Base-by-base conservation (phyloP, 306 rosid genomes). In the Vigna mungo region DNA sequence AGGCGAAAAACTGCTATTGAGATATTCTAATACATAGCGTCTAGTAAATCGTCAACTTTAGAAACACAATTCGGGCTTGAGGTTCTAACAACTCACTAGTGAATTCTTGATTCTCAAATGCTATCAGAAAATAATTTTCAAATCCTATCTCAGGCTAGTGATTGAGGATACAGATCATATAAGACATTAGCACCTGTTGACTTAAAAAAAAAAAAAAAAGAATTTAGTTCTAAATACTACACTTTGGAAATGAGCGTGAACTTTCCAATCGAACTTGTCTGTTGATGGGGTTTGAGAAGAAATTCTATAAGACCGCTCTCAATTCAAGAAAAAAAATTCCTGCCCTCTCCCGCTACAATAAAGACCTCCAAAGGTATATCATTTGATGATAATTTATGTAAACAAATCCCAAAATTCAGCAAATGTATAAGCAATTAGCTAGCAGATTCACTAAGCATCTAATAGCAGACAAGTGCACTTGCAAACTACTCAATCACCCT, bases 161-260 rank as follows among this genome's bases (percentile, higher is more conserved):
- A 81, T 77, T 79, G 48, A 81, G 84, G 83, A 76, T 37, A 65
- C 41, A 59, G n/a, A 80, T 25, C 79, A 83, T 78, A 72, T 56
- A 75, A 30, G 36, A 72, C 54, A 78, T 78, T 76, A 72, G 77
- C 91, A 78, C 61, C 78, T 55, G 81, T 63, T 60, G 77, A 85
- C 87, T 80, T 88, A 83, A 81, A 86, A 83, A 83, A 72, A 20
- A 83, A 72, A 20, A 20, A 34, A 51, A 86, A 87, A 83, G 85
- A 87, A 87, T 83, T 79, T 83, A 80, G 85, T 81, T 81, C 90
- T 88, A 87, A 81, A 62, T 84, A 82, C 84, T 85, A 89, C 84
- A 83, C 71, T 41, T 68, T 77, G 86, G 92, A 84, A 87, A 74
- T 84, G 81, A 53, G 10, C 85, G 71, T 44, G 83, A 72, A 76